phyloP scores from a whole-genome alignment of 371 early-diverging fungal species.

The Mucor ambiguus region DNA sequence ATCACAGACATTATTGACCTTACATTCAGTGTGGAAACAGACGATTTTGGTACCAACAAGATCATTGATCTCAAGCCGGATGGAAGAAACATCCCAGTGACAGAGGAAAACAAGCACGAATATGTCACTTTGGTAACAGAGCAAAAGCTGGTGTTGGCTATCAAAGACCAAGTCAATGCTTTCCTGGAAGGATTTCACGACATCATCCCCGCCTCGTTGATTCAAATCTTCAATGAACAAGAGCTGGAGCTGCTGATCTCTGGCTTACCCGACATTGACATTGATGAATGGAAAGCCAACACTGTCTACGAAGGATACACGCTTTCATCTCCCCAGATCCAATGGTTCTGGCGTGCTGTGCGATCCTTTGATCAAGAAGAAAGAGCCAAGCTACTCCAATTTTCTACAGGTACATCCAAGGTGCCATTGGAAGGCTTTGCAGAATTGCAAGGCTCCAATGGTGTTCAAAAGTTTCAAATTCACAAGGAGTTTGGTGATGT shows the following conservation, averaged over 20 bases:
- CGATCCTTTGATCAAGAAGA: constrained; percentile 98
- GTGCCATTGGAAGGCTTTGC: constrained; percentile 98
- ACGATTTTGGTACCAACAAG: constrained; percentile 90
- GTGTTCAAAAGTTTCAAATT: constrained; percentile 98
- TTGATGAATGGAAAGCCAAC: constrained; percentile 99
- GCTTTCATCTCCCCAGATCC: constrained; percentile 84
- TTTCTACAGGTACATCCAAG: constrained; percentile 98
- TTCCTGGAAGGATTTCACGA: constrained; percentile 98
- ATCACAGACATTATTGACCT: constrained; percentile 95
- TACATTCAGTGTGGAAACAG: constrained; percentile 93
- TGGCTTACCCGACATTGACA: constrained; percentile 97
- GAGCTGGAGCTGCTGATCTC: constrained; percentile 98
- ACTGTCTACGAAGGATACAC: constrained; percentile 95
- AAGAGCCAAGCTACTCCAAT: constrained; percentile 97
- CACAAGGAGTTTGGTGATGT: constrained; percentile 94
- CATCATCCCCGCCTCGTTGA: constrained; percentile 87
- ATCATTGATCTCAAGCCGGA: constrained; percentile 88
- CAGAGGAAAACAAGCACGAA: constrained; percentile 96
- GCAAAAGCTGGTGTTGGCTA: constrained; percentile 85
- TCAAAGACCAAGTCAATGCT: constrained; percentile 92
- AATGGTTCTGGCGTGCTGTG: constrained; percentile 99
- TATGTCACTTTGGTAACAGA: constrained; percentile 93
- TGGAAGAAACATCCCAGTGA: constrained; percentile 92
- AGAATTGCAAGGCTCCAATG: constrained; percentile 91
- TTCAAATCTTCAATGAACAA: constrained; percentile 98